These are phyloP conservation scores for Mycena metata DNA, from an alignment of 768 basidiomycete species.

Conservation along the genomic window DNA sequence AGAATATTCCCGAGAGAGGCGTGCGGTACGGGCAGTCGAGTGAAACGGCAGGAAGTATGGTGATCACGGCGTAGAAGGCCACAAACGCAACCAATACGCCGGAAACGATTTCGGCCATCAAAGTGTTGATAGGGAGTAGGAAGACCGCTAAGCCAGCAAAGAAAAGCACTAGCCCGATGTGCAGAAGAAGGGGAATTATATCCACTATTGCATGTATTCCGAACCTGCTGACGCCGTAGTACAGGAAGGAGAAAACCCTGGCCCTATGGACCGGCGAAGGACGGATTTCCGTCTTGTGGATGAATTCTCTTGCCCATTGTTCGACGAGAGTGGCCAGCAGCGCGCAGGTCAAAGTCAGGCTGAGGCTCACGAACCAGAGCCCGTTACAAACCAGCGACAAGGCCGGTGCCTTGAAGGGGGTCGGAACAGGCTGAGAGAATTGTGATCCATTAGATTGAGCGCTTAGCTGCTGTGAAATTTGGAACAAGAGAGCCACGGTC, in stretches of 20 bases:
- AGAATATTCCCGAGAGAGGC: constrained; percentile 21
- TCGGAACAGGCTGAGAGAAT: not conserved
- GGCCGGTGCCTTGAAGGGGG: not conserved
- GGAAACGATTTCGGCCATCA: constrained; percentile 17
- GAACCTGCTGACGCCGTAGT: constrained; percentile 23
- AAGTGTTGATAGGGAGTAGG: constrained; percentile 13
- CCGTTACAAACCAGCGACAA: constrained; percentile 20
- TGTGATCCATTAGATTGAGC: constrained; percentile 30
- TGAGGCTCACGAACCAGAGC: constrained; percentile 28
- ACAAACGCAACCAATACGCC: constrained; percentile 6
- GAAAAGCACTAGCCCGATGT: constrained; percentile 20
- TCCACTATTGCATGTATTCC: constrained; percentile 30
- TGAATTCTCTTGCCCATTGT: constrained; percentile 24
- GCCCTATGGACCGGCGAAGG: constrained; percentile 25
- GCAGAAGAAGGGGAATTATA: constrained; percentile 26
- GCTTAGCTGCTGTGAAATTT: constrained; percentile 35
- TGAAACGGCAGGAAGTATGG: constrained; percentile 3
- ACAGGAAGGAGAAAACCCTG: constrained; percentile 24
- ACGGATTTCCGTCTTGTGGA: constrained; percentile 10
- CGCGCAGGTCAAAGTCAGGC: constrained; percentile 25
- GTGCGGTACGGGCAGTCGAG: constrained; percentile 30
- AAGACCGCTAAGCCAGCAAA: constrained; percentile 20
- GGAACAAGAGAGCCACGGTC: constrained; percentile 25
- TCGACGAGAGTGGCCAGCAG: constrained; percentile 28
- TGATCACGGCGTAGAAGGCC: constrained; percentile 13